Conservation (phyloP, 495 filamentous ascomycete genomes). For the Tetracladium marchalianum region DNA sequence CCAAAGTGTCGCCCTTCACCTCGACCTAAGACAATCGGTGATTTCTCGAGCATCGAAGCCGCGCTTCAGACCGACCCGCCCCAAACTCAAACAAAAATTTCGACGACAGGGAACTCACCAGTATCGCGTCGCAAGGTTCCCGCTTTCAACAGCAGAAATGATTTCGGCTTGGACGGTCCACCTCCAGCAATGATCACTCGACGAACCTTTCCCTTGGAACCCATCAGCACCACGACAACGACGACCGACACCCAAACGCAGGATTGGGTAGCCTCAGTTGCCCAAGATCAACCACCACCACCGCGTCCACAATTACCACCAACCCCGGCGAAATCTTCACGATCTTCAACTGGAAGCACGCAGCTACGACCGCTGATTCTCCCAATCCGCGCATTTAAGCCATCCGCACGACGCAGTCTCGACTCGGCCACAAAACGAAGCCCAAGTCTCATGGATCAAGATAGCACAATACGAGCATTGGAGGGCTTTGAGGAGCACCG, state of each 20-base stretch:
- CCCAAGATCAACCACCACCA: constrained; percentile 1
- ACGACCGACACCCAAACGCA: constrained; percentile 2
- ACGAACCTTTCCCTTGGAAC: constrained; percentile 22
- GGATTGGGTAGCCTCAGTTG: constrained; percentile 15
- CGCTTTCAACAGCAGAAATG: not conserved
- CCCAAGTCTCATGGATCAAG: constrained; percentile 29
- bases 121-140: not conserved
- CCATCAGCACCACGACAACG: constrained; percentile 2
- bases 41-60: too few species aligned
- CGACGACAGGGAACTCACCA: too few species aligned
- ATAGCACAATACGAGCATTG: constrained; percentile 37
- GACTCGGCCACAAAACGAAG: constrained; percentile 33
- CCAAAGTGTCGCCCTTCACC: not conserved
- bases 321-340: constrained; percentile 6
- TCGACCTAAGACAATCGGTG: too few species aligned
- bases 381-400: constrained; percentile 40
- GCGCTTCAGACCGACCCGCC: too few species aligned
- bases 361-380: constrained; percentile 24
- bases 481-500: constrained; percentile 28
- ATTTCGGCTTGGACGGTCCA: constrained; percentile 22
- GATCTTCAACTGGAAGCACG: not conserved
- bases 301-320: constrained; percentile 11
- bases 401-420: constrained; percentile 38
- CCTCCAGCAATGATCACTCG: constrained; percentile 36
- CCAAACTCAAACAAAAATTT: too few species aligned